Conservation (phyloP, 176 grass and related monocot genomes). For the Eremochloa ophiuroides region DNA sequence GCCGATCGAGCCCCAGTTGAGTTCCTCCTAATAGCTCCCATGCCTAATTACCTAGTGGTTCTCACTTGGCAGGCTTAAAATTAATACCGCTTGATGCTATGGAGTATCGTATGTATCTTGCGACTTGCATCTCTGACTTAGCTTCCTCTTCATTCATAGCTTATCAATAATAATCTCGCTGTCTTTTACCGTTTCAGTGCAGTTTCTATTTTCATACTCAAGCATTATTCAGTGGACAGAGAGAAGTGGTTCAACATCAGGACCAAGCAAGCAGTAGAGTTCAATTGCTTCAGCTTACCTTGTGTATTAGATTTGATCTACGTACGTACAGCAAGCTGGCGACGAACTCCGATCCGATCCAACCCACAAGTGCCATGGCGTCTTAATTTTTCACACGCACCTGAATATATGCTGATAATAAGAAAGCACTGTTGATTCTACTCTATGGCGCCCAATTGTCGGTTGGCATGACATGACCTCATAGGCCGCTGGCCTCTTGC, state of each 20-base stretch:
- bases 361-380: not conserved
- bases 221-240: not conserved
- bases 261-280: not conserved
- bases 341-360: not conserved
- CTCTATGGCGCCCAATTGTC: constrained; percentile 4
- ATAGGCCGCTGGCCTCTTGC: not conserved
- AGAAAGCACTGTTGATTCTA: not conserved
- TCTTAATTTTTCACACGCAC: constrained; percentile 23
- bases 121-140: not conserved
- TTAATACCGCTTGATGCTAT: not conserved
- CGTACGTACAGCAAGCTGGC: not conserved
- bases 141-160: not conserved
- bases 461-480: not conserved
- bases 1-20: not conserved
- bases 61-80: not conserved
- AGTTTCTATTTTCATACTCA: too few relatives aligned
- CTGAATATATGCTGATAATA: not conserved
- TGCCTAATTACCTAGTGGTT: not conserved
- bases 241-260: too few relatives aligned
- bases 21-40: not conserved
- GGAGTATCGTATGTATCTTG: not conserved
- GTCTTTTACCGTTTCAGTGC: too few relatives aligned
- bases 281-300: not conserved
- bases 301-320: not conserved
- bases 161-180: not conserved